phyloP scores from a whole-genome alignment of 371 early-diverging fungal species.

The Mortierella sp. region DNA sequence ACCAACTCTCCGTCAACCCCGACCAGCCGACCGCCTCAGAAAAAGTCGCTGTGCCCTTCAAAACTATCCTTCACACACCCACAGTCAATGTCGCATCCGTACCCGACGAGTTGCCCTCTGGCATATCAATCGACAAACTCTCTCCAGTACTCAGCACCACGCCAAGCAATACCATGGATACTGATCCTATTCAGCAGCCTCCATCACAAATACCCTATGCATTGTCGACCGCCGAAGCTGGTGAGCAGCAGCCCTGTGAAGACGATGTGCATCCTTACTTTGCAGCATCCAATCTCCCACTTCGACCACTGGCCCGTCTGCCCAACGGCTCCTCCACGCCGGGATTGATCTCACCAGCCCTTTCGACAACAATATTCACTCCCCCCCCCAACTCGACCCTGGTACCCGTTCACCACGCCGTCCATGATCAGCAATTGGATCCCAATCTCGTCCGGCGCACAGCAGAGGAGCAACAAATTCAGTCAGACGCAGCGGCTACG shows the following conservation, averaged over 20 bases:
- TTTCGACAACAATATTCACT: slow-evolving; percentile 16
- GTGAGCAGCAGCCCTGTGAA: background rate
- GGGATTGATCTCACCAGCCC: background rate
- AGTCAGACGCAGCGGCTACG: background rate
- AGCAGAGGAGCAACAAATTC: slow-evolving; percentile 1
- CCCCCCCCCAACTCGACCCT: slow-evolving; percentile 17
- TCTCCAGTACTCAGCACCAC: background rate
- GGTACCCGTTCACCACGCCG: slow-evolving; percentile 11
- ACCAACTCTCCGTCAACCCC: slow-evolving; percentile 24
- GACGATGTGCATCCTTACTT: slow-evolving; percentile 36
- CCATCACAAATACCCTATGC: background rate
- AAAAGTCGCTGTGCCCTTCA: slow-evolving; percentile 28
- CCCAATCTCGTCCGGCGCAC: slow-evolving; percentile 8
- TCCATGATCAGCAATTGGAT: slow-evolving; percentile 15
- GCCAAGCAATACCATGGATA: background rate
- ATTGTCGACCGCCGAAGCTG: background rate
- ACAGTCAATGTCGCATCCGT: background rate
- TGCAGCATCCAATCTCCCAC: slow-evolving; percentile 13
- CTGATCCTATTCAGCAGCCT: background rate
- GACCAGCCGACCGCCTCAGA: slow-evolving; percentile 11
- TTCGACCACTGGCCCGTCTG: background rate
- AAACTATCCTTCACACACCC: slow-evolving; percentile 22
- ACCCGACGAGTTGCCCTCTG: background rate
- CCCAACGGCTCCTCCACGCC: background rate
- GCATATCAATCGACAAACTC: background rate